A percentile compares a stretch with the other conserved stretches of the same genome.
These are phyloP conservation scores for Pseudocercospora vitis DNA, from an alignment of 2,329 filamentous ascomycete species.

Conservation along the genomic window DNA sequence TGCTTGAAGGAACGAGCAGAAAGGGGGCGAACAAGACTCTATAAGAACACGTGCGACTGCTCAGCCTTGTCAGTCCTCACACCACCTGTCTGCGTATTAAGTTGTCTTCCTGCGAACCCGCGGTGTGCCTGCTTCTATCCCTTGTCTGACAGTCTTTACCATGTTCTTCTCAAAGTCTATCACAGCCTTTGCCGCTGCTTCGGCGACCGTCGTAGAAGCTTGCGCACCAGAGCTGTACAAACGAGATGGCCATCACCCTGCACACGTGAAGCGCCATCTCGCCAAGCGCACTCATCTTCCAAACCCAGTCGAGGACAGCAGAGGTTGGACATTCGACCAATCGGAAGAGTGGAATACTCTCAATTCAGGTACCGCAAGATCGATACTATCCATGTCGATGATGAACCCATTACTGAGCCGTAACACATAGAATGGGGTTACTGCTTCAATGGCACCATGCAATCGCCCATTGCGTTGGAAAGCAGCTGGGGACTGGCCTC, in stretches of 20 bases:
- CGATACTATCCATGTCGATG: background rate
- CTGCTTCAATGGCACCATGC: constrained; percentile 22
- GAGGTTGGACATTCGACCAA: constrained; percentile 22
- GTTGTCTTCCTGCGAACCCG: background rate
- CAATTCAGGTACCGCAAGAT: constrained; percentile 10
- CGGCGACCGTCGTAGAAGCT: constrained; percentile 14
- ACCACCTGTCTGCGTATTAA: no score
- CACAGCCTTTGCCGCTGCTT: constrained; percentile 11
- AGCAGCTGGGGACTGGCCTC: background rate
- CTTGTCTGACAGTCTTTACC: background rate
- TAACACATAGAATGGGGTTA: constrained; percentile 17
- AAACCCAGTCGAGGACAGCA: constrained; percentile 12
- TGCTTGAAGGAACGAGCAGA: background rate
- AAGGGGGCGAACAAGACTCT: background rate
- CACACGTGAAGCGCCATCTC: constrained; percentile 11
- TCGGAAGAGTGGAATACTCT: constrained; percentile 23
- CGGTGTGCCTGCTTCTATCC: background rate
- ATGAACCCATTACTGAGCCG: background rate
- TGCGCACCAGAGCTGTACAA: constrained; percentile 24
- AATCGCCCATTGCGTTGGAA: constrained; percentile 17
- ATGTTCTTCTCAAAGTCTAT: constrained; percentile 14
- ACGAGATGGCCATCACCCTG: constrained; percentile 16
- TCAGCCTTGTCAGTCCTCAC: background rate
- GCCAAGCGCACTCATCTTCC: constrained; percentile 11
- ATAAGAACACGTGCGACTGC: background rate